A percentile compares a stretch with the other conserved stretches of the same genome.
phyloP scores from a whole-genome alignment of 495 filamentous ascomycete genomes.

The Amorphotheca resinae region DNA sequence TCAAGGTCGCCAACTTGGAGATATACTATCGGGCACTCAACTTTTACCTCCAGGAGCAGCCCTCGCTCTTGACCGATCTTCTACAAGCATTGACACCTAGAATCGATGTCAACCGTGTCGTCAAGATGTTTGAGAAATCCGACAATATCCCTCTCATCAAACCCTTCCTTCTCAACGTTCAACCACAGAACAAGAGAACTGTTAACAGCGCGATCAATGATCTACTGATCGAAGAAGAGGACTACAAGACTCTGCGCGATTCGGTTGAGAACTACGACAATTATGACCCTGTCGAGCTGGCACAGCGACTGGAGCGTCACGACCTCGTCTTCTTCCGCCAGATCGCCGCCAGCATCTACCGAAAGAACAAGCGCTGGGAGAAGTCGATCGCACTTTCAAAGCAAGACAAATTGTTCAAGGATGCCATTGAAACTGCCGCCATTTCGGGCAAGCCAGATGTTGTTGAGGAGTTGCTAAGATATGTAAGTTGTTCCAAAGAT shows the following conservation, averaged over 20 bases:
- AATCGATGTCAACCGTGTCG: slow-evolving; percentile 96
- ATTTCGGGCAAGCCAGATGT: slow-evolving; percentile 83
- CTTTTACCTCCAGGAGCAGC: slow-evolving; percentile 97
- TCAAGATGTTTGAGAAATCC: slow-evolving; percentile 95
- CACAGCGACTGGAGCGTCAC: slow-evolving; percentile 86
- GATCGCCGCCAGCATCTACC: slow-evolving; percentile 95
- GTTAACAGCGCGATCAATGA: slow-evolving; percentile 99
- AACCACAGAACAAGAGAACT: slow-evolving; percentile 91
- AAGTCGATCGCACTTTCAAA: slow-evolving; percentile 98
- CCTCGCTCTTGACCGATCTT: slow-evolving; percentile 86
- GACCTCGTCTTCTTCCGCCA: slow-evolving; percentile 99
- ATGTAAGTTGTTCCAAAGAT: slow-evolving; percentile 54
- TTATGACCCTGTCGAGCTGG: slow-evolving; percentile 93
- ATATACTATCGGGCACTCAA: slow-evolving; percentile 97
- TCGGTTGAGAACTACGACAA: slow-evolving; percentile 98
- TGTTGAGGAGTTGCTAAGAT: slow-evolving; percentile 89
- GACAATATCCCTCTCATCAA: slow-evolving; percentile 99
- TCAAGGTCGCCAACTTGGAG: slow-evolving; percentile 97
- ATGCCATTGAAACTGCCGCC: slow-evolving; percentile 98
- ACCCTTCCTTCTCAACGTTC: slow-evolving; percentile 94
- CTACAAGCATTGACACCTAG: slow-evolving; percentile 82
- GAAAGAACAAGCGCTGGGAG: slow-evolving; percentile 99
- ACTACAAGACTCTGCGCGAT: slow-evolving; percentile 96
- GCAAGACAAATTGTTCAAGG: slow-evolving; percentile 99
- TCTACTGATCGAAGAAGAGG: slow-evolving; percentile 95